These are phyloP conservation scores for Lycium ferocissimum DNA, from an alignment of 257 asterid genomes.

Conservation along the genomic window DNA sequence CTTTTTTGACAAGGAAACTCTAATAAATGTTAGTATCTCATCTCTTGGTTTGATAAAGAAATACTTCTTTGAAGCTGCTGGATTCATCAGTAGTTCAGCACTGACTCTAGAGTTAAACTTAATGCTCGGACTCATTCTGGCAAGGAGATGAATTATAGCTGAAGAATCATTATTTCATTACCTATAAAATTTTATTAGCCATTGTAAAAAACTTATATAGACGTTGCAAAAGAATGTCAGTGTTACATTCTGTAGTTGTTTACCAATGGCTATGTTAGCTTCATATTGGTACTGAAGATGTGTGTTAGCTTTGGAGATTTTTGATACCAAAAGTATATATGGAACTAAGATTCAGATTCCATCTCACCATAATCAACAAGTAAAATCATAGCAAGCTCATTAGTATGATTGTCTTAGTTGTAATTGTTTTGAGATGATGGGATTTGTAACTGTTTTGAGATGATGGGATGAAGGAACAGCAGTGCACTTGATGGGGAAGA, in stretches of 20 bases:
- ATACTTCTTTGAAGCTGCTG: background rate
- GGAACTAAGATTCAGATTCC: background rate
- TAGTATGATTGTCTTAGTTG: background rate
- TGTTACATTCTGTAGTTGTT: background rate
- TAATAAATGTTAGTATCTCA: background rate
- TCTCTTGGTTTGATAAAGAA: background rate
- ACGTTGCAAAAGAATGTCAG: background rate
- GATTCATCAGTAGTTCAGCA: background rate
- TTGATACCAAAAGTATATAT: background rate
- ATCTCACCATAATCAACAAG: background rate
- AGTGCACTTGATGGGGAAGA: background rate
- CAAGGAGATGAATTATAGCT: background rate
- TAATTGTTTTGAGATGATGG: background rate
- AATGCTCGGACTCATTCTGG: background rate
- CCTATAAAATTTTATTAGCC: background rate
- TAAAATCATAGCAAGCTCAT: background rate
- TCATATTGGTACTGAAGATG: background rate
- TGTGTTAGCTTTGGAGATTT: background rate
- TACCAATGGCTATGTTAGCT: background rate
- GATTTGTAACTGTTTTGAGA: background rate
- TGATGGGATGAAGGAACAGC: background rate
- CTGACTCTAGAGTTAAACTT: background rate
- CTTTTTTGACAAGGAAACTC: background rate
- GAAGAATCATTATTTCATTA: background rate
- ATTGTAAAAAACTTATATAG: background rate